Evolutionary conservation across 2,329 filamentous ascomycete genomes (phyloP).

Genomic region (Claviceps sp.): DNA sequence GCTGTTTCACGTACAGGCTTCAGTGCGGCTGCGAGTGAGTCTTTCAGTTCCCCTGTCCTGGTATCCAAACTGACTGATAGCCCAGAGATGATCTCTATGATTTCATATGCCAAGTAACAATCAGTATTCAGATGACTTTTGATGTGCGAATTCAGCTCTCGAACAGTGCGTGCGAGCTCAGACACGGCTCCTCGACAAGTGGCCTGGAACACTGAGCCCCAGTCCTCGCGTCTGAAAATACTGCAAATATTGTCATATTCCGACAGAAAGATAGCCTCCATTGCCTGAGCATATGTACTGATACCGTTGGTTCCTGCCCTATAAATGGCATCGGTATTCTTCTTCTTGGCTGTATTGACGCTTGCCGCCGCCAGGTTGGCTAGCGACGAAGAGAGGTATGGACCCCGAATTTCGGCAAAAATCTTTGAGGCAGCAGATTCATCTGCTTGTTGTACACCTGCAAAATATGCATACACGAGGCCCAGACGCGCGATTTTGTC

Average conservation of each 20-base stretch:
- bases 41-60: conserved; percentile 75
- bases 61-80: conserved; percentile 69
- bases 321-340: conserved; percentile 72
- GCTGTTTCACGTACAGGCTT: conserved; percentile 87
- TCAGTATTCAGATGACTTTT: conserved; percentile 77
- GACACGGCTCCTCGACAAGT: conserved; percentile 67
- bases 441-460: conserved; percentile 41
- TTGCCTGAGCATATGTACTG: conserved; percentile 70
- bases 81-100: conserved; percentile 76
- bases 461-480: conserved; percentile 67
- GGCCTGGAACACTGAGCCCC: conserved; percentile 62
- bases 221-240: conserved; percentile 77
- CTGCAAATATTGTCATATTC: conserved; percentile 86
- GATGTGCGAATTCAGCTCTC: conserved; percentile 83
- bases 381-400: conserved; percentile 71
- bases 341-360: conserved; percentile 69
- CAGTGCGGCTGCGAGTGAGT: conserved; percentile 67
- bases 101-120: conserved; percentile 89
- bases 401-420: conserved; percentile 74
- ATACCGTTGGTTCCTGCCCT: conserved; percentile 83
- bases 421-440: conserved; percentile 66
- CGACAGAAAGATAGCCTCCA: conserved; percentile 75
- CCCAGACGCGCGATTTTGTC: conserved; percentile 65
- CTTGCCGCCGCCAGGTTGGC: conserved; percentile 81
- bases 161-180: conserved; percentile 73